phyloP scores from a whole-genome alignment of 345 rosid genomes.

The Arabidopsis suecica region DNA sequence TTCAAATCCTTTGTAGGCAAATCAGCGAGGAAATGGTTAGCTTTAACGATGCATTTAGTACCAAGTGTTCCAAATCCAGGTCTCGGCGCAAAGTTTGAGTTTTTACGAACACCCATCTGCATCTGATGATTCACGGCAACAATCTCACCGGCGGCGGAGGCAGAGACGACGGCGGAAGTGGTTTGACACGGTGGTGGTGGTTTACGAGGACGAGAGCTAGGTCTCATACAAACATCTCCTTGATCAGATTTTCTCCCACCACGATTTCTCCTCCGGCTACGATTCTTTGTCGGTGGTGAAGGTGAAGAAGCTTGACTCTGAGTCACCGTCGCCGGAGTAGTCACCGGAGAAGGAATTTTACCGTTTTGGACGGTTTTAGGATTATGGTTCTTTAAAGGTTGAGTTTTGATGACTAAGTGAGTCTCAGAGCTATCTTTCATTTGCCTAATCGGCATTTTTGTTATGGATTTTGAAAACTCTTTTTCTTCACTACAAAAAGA shows the following conservation, averaged over 20 bases:
- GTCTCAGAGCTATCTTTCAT: constrained; percentile 86
- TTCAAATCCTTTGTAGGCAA: constrained; percentile 89
- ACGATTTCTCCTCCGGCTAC: constrained; percentile 86
- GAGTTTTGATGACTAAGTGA: constrained; percentile 72
- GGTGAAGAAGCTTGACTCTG: constrained; percentile 70
- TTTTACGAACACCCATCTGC: constrained; percentile 75
- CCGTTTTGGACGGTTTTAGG: constrained; percentile 76
- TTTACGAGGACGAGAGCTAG: constrained; percentile 94
- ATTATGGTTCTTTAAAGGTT: constrained; percentile 51
- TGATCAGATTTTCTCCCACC: constrained; percentile 97
- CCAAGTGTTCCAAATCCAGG: constrained; percentile 94
- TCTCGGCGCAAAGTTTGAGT: constrained; percentile 72
- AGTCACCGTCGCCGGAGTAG: constrained; percentile 24
- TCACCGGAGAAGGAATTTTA: constrained; percentile 45
- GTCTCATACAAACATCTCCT: constrained; percentile 81
- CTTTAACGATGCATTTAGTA: constrained; percentile 94
- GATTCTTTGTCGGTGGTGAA: constrained; percentile 71
- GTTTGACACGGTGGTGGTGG: constrained; percentile 41
- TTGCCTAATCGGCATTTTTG: constrained; percentile 79
- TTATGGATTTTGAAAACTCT: constrained; percentile 11
- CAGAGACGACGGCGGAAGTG: background rate
- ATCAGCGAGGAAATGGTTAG: constrained; percentile 95
- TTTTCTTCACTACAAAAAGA: constrained; percentile 35
- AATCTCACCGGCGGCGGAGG: constrained; percentile 4
- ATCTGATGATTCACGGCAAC: constrained; percentile 38